phyloP scores from a whole-genome alignment of 768 basidiomycete species.

The Mycena leptocephala region DNA sequence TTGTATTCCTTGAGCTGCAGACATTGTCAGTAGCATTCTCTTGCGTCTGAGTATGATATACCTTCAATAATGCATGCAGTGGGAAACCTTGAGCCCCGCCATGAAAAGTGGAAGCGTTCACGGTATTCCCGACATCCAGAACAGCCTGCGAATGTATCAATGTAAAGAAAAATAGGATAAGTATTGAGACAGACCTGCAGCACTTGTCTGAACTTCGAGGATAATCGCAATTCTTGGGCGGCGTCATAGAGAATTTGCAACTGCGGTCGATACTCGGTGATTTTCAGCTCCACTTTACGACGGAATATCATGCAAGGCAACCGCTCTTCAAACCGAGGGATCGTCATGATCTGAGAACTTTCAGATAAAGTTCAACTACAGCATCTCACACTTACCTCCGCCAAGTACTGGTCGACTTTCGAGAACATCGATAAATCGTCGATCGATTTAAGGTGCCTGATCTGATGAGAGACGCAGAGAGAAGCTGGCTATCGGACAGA shows the following conservation, averaged over 20 bases:
- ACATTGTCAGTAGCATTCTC: constrained; percentile 12
- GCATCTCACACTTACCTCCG: constrained; percentile 64
- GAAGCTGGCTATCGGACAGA: not conserved
- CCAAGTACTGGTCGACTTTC: constrained; percentile 91
- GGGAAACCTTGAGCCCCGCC: constrained; percentile 91
- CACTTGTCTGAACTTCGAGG: constrained; percentile 76
- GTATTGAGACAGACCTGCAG: constrained; percentile 65
- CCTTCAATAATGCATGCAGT: constrained; percentile 87
- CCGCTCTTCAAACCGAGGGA: constrained; percentile 83
- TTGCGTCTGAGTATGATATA: constrained; percentile 46
- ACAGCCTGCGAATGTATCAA: constrained; percentile 65
- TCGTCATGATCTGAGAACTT: constrained; percentile 74
- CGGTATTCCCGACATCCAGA: constrained; percentile 83
- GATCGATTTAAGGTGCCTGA: constrained; percentile 77
- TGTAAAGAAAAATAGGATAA: not conserved
- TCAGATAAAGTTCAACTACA: not conserved
- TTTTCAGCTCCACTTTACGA: constrained; percentile 84
- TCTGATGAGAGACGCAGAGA: constrained; percentile 55
- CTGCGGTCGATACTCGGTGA: constrained; percentile 89
- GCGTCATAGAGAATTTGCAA: constrained; percentile 83
- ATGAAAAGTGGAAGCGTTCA: constrained; percentile 89
- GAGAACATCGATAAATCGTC: constrained; percentile 82
- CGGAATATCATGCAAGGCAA: constrained; percentile 90
- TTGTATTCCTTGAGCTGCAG: constrained; percentile 87
- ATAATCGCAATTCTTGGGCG: constrained; percentile 78